These are phyloP conservation scores for Serendipita sp. DNA, from an alignment of 768 basidiomycete species.

Conservation along the genomic window DNA sequence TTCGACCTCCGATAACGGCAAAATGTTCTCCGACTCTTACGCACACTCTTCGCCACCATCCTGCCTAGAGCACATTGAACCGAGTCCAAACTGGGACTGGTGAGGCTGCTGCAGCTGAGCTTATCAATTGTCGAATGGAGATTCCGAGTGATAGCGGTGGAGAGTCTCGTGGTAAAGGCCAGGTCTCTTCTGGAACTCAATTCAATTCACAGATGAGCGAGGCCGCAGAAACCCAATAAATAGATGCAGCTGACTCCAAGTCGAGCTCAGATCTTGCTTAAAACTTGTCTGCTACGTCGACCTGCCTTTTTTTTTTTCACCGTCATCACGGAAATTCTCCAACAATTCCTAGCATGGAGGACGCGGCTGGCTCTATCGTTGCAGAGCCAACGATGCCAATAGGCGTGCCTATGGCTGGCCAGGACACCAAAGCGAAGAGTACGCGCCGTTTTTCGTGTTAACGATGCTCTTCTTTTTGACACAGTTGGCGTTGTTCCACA, in stretches of 20 bases:
- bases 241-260: not conserved
- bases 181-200: not conserved
- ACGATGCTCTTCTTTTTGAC: not conserved
- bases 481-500: not conserved
- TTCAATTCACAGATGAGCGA: not conserved
- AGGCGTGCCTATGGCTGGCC: not conserved
- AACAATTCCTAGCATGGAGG: slow-evolving; percentile 1
- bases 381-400: not conserved
- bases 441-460: not conserved
- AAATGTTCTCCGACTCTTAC: not conserved
- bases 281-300: slow-evolving; percentile 7
- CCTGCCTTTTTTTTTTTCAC: not conserved
- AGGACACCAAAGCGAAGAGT: not conserved
- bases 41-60: not conserved
- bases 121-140: not conserved
- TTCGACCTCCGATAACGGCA: not conserved
- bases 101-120: not conserved
- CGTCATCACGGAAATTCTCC: not conserved
- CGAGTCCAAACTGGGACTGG: not conserved
- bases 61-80: not conserved
- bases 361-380: not conserved
- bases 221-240: not conserved
- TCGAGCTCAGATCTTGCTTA: slow-evolving; percentile 4
- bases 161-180: not conserved
- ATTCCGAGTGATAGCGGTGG: slow-evolving; percentile 1